phyloP scores from a whole-genome alignment of 768 basidiomycete species.

The Suillus variegatus region DNA sequence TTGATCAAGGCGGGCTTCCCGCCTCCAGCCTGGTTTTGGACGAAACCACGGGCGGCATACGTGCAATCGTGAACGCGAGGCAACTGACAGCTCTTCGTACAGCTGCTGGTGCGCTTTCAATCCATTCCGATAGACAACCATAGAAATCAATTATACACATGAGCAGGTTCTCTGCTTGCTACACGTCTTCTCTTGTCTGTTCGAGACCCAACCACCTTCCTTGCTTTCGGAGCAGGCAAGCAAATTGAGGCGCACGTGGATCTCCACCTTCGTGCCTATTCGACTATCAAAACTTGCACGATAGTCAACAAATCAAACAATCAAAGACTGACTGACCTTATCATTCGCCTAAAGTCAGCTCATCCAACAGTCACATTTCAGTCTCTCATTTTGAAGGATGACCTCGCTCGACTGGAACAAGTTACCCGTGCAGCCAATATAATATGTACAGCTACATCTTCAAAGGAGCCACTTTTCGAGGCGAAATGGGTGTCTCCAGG shows the following conservation, averaged over 20 bases:
- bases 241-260: slow-evolving; percentile 68
- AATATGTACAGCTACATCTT: slow-evolving; percentile 76
- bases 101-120: slow-evolving; percentile 60
- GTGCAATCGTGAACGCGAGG: slow-evolving; percentile 77
- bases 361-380: slow-evolving; percentile 28
- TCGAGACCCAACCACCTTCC: slow-evolving; percentile 41
- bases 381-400: slow-evolving; percentile 13
- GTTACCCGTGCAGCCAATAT: slow-evolving; percentile 43
- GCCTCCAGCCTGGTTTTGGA: slow-evolving; percentile 78
- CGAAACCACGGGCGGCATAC: slow-evolving; percentile 65
- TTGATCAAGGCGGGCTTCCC: slow-evolving; percentile 60
- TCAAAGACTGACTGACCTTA: slow-evolving; percentile 45
- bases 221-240: slow-evolving; percentile 74
- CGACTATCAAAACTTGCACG: slow-evolving; percentile 52
- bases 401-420: background rate
- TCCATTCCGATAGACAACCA: background rate
- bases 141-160: background rate
- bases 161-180: slow-evolving; percentile 67
- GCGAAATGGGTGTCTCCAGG: slow-evolving; percentile 60
- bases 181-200: slow-evolving; percentile 50
- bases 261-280: slow-evolving; percentile 59
- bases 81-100: slow-evolving; percentile 79
- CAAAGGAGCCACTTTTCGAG: slow-evolving; percentile 69
- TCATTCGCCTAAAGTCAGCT: slow-evolving; percentile 24
- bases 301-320: slow-evolving; percentile 65